Evolutionary conservation across 257 asterid species (phyloP).

Genomic region (Nicotiana obtusifolia): DNA sequence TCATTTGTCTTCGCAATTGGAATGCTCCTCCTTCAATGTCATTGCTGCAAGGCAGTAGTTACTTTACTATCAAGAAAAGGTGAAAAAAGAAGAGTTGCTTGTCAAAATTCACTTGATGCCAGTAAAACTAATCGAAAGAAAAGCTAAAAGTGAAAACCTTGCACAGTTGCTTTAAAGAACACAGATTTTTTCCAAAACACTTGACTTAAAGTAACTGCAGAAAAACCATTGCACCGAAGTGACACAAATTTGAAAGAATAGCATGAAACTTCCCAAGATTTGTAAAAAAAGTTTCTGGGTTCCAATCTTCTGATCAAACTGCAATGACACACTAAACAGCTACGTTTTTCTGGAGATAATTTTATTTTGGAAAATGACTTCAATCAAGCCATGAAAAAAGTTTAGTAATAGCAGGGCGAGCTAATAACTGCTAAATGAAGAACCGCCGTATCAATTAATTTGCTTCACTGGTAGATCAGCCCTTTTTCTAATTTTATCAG

Average conservation of each 20-base stretch:
- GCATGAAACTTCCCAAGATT: not conserved
- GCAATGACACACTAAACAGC: not conserved
- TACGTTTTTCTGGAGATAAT: not conserved
- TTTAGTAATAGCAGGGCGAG: not conserved
- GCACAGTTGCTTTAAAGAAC: not conserved
- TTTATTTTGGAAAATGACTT: not conserved
- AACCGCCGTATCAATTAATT: not conserved
- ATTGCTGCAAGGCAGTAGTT: constrained; percentile 22
- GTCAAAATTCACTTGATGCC: not conserved
- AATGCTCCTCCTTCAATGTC: constrained; percentile 20
- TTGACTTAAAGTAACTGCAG: not conserved
- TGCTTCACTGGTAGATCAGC: not conserved
- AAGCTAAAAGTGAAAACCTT: not conserved
- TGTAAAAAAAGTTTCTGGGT: not conserved
- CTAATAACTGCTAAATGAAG: not conserved
- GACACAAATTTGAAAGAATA: not conserved
- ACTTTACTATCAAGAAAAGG: constrained; percentile 14
- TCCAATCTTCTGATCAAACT: not conserved
- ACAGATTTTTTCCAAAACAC: not conserved
- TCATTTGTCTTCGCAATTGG: constrained; percentile 17
- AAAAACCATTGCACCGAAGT: not conserved
- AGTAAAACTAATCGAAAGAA: not conserved
- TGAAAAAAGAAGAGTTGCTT: not conserved
- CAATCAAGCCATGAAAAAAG: not conserved
- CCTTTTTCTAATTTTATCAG: not conserved